Conservation (phyloP, 2,329 filamentous ascomycete genomes). For the Paramyrothecium roridum region DNA sequence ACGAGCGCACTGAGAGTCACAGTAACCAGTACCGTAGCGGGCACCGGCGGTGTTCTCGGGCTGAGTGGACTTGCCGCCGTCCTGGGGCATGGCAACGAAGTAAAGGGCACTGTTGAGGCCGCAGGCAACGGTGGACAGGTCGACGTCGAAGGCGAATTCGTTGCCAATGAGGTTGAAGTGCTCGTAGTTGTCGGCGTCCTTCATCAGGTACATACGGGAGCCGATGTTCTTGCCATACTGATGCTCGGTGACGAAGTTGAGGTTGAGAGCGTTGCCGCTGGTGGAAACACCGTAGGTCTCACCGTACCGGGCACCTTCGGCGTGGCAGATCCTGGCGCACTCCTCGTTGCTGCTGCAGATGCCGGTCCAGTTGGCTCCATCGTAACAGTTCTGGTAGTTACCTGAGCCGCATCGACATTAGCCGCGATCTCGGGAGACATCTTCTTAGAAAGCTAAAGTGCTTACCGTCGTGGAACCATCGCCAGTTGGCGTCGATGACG, state of each 20-base stretch:
- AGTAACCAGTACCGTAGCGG: constrained; percentile 59
- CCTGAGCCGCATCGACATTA: constrained; percentile 4
- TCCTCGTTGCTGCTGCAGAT: constrained; percentile 33
- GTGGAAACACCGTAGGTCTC: constrained; percentile 46
- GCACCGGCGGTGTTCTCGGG: constrained; percentile 53
- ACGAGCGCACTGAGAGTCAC: constrained; percentile 54
- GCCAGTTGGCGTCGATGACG: constrained; percentile 52
- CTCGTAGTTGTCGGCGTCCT: constrained; percentile 40
- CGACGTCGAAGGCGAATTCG: constrained; percentile 64
- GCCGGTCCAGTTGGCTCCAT: constrained; percentile 34
- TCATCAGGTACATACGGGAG: constrained; percentile 42
- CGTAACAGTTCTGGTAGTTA: constrained; percentile 44
- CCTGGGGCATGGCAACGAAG: constrained; percentile 48
- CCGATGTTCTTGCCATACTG: constrained; percentile 34
- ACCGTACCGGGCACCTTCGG: constrained; percentile 45
- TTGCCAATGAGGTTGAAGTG: constrained; percentile 55
- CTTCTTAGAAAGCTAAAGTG: neutral
- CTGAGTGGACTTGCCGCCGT: constrained; percentile 49
- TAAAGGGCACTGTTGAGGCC: constrained; percentile 65
- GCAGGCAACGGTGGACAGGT: constrained; percentile 59
- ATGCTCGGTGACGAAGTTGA: constrained; percentile 50
- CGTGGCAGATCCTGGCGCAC: constrained; percentile 40
- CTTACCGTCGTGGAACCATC: constrained; percentile 44
- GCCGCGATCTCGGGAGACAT: neutral
- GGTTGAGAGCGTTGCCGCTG: constrained; percentile 39